Conservation (phyloP, 2,329 filamentous ascomycete genomes). For the Pseudogymnoascus sp. region DNA sequence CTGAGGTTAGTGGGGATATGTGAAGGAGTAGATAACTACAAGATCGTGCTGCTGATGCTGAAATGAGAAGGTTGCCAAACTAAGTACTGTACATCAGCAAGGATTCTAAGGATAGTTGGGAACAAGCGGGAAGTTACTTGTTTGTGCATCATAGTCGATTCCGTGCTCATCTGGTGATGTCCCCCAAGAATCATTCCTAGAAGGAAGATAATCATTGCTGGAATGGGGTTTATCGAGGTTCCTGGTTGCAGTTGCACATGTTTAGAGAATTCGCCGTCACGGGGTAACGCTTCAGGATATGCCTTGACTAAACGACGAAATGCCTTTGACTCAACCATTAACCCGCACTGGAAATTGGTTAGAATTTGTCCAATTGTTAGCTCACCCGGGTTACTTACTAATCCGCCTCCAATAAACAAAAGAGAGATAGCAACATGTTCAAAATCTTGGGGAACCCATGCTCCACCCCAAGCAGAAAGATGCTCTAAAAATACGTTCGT, state of each 20-base stretch:
- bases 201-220: conserved; percentile 11
- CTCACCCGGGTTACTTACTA: conserved; percentile 10
- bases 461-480: conserved; percentile 10
- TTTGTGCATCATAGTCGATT: conserved; percentile 12
- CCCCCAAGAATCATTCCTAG: conserved; percentile 9
- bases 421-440: conserved; percentile 12
- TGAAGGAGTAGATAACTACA: conserved; percentile 9
- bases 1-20: conserved; percentile 8
- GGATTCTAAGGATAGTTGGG: conserved; percentile 10
- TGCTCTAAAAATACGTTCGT: conserved; percentile 13
- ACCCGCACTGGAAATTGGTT: conserved; percentile 11
- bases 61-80: conserved; percentile 10
- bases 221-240: conserved; percentile 10
- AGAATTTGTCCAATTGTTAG: conserved; percentile 11
- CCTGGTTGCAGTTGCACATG: neutral
- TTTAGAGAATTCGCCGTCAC: conserved; percentile 5
- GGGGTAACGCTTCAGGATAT: conserved; percentile 10
- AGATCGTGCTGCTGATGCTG: conserved; percentile 7
- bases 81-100: conserved; percentile 9
- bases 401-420: conserved; percentile 12
- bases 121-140: conserved; percentile 10
- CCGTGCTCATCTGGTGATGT: conserved; percentile 7
- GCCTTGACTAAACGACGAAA: conserved; percentile 11
- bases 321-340: conserved; percentile 12
- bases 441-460: conserved; percentile 9